Percentiles rank a stretch among this genome's conserved stretches.
Conservation (phyloP, 257 asterid species). For the Scutellaria baicalensis region DNA sequence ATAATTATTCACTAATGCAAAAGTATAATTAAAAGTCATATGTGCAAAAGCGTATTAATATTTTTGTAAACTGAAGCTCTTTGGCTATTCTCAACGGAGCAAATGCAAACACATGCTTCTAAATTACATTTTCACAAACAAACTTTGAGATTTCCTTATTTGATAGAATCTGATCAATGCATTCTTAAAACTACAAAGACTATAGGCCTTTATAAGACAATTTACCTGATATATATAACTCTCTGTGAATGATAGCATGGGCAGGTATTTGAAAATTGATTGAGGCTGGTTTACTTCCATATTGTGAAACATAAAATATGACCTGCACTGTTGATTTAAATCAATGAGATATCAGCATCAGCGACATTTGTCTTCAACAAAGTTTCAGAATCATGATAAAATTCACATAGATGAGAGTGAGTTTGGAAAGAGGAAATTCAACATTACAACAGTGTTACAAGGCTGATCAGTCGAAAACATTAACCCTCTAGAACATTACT, state of each 20-base stretch:
- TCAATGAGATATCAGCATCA: conserved; percentile 4
- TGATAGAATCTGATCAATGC: neutral
- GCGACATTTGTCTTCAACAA: neutral
- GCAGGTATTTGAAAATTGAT: conserved; percentile 65
- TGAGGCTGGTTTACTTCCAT: conserved; percentile 64
- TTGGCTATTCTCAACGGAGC: neutral
- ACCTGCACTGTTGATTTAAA: conserved; percentile 63
- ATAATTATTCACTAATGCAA: neutral
- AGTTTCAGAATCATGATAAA: conserved; percentile 4
- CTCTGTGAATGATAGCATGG: conserved; percentile 83
- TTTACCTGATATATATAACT: conserved; percentile 89
- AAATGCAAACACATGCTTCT: neutral
- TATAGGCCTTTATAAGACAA: neutral
- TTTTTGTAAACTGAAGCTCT: neutral
- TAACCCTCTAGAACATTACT: neutral
- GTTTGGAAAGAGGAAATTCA: neutral
- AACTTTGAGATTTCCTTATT: neutral
- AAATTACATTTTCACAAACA: neutral
- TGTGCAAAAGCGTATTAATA: neutral
- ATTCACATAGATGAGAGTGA: neutral
- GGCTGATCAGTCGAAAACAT: neutral
- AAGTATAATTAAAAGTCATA: neutral
- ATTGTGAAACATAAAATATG: conserved; percentile 84
- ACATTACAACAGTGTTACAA: neutral
- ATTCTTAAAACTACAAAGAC: neutral